Evolutionary conservation across 495 filamentous ascomycete genomes (phyloP).

Genomic region (Talaromyces stipitatus): DNA sequence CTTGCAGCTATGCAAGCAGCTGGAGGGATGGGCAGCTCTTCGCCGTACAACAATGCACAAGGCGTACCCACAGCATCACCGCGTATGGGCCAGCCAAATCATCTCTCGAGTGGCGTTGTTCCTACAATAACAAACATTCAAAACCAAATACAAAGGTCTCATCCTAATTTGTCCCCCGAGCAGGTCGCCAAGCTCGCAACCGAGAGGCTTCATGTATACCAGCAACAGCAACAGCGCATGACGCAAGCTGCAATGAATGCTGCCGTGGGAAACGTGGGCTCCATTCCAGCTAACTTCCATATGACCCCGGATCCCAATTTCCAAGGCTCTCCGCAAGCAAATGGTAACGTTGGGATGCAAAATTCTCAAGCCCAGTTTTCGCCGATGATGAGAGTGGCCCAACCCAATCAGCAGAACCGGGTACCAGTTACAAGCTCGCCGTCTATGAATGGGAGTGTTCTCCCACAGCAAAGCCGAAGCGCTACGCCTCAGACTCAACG

Average conservation of each 20-base stretch:
- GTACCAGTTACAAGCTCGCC: slow-evolving; percentile 31
- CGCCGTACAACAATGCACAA: slow-evolving; percentile 35
- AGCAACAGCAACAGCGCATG: slow-evolving; percentile 42
- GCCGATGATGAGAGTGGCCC: slow-evolving; percentile 64
- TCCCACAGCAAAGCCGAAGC: slow-evolving; percentile 35
- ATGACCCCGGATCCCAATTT: slow-evolving; percentile 34
- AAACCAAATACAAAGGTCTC: slow-evolving; percentile 41
- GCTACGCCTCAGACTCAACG: slow-evolving; percentile 44
- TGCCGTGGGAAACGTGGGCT: slow-evolving; percentile 47
- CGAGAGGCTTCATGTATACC: slow-evolving; percentile 48
- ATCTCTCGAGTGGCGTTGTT: slow-evolving; percentile 45
- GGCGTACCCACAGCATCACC: slow-evolving; percentile 44
- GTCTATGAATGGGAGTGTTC: slow-evolving; percentile 28
- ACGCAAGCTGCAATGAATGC: slow-evolving; percentile 59
- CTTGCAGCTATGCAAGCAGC: slow-evolving; percentile 44
- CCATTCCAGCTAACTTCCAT: slow-evolving; percentile 33
- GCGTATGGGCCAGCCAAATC: slow-evolving; percentile 43
- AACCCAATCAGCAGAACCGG: slow-evolving; percentile 39
- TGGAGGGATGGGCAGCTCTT: slow-evolving; percentile 42
- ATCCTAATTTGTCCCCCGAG: slow-evolving; percentile 51
- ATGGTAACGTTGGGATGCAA: slow-evolving; percentile 32
- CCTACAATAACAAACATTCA: slow-evolving; percentile 46
- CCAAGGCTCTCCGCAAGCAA: slow-evolving; percentile 25
- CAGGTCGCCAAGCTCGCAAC: slow-evolving; percentile 53
- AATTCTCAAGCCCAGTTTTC: slow-evolving; percentile 58